Conservation (phyloP, 2,329 filamentous ascomycete species). For the Aspergillus jensenii region DNA sequence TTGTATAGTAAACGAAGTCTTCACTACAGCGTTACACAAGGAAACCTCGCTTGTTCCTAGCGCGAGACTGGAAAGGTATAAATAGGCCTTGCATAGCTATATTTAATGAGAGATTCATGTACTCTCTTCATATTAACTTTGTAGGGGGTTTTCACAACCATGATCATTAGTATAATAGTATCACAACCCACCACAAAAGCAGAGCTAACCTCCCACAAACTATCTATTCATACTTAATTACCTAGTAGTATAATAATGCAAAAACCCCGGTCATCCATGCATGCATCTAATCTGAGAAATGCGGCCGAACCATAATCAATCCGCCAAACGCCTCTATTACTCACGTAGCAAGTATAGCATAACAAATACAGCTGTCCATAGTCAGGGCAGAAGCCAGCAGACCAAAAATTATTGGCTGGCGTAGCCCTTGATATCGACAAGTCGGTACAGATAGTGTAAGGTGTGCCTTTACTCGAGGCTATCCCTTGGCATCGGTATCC, state of each 20-base stretch:
- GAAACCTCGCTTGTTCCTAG: no score
- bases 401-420: background rate
- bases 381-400: background rate
- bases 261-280: background rate
- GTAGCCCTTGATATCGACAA: background rate
- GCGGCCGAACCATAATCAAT: background rate
- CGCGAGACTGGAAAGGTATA: no score
- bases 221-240: background rate
- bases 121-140: no score
- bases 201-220: no score
- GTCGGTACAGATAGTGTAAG: background rate
- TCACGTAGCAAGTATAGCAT: background rate
- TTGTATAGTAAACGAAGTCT: no score
- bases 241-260: background rate
- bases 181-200: no score
- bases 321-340: background rate
- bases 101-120: no score
- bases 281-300: background rate
- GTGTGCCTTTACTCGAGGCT: slow-evolving; percentile 50
- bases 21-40: no score
- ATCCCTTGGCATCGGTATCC: slow-evolving; percentile 44
- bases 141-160: no score
- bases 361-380: no score
- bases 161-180: no score
- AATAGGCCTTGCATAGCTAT: no score